Percentiles rank a stretch among this genome's conserved stretches.
Evolutionary conservation across 2,329 filamentous ascomycete species (phyloP).

Genomic region (Zasmidium angulare): DNA sequence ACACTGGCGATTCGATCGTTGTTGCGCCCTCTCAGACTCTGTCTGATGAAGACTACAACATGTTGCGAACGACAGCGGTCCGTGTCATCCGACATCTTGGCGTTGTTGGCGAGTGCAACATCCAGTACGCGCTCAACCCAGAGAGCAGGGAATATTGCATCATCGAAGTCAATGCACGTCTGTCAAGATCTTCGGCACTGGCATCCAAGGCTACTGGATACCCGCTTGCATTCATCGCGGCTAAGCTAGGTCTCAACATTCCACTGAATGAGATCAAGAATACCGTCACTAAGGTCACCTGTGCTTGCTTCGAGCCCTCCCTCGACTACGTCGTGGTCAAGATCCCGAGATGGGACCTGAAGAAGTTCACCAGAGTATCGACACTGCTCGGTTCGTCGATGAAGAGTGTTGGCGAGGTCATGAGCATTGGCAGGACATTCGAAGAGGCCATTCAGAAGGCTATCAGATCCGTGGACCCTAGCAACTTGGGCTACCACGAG

Average conservation of each 20-base stretch:
- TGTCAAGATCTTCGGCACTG: constrained; percentile 91
- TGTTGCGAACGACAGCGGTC: constrained; percentile 94
- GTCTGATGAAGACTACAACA: constrained; percentile 98
- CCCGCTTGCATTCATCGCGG: constrained; percentile 91
- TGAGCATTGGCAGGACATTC: constrained; percentile 95
- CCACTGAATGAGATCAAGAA: constrained; percentile 96
- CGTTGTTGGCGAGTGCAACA: constrained; percentile 98
- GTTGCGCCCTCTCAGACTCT: constrained; percentile 96
- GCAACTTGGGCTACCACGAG: constrained; percentile 92
- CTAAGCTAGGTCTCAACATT: constrained; percentile 92
- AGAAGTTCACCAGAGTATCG: constrained; percentile 97
- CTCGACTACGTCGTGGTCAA: constrained; percentile 98
- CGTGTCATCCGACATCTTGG: constrained; percentile 96
- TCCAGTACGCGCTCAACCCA: constrained; percentile 95
- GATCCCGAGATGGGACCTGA: constrained; percentile 97
- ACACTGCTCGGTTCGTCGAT: constrained; percentile 95
- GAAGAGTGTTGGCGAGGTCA: constrained; percentile 99
- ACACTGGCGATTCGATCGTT: constrained; percentile 97
- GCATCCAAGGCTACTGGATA: constrained; percentile 98
- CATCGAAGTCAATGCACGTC: constrained; percentile 95
- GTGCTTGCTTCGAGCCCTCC: constrained; percentile 96
- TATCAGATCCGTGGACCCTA: constrained; percentile 90
- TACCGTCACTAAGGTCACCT: constrained; percentile 91
- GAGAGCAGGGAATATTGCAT: constrained; percentile 97
- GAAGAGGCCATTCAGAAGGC: constrained; percentile 99